Evolutionary conservation across 768 basidiomycete species (phyloP), one percentile per base, ranked within the genome.

Genomic region (Tricholoma sp.): DNA sequence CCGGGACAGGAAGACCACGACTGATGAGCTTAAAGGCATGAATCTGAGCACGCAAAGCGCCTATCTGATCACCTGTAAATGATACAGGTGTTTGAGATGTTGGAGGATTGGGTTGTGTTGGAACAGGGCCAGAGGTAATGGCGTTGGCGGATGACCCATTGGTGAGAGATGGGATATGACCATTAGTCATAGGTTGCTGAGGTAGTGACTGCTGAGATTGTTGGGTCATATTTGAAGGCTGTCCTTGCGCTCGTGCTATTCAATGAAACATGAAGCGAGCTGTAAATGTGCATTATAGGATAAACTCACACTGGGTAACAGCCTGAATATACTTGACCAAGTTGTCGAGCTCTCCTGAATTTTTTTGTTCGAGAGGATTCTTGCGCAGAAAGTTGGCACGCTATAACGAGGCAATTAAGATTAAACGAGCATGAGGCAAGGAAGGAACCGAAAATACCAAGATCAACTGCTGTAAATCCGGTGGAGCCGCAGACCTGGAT

Each of bases 31-130:
- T 90, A 74, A 86, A 93, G 3, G 91, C 91, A 50, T 86, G 80
- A 13, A 94, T 92, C 62, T 94, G 91, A 0, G 88, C 84, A 12
- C 88, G 81, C n/a, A 94, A 79, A 9, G 86, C 81, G 55, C 74
- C 77, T 48, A 92, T 84, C 64, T 92, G 92, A 57, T 89, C 86
- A 0, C 68, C 73, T 4, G 89, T 86, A 66, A 95, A 93, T 4
- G 88, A 87, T 31, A 92, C 83, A 37, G 90, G 88, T 0, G 88
- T 86, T 29, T 82, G 77, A 2, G 87, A 80, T n/a, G 80, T 74
- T 17, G 76, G 69, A 11, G 82, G 82, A 37, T 77, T 73, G 11
- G 79, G 59, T 50, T 79, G 82, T 1, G 76, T 65, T 11, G 85
- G 78, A 20, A 76, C 67, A 44, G 80, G 74, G 6, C 82, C 84